These are phyloP conservation scores for Laguncularia racemosa DNA, from an alignment of 345 rosid genomes.

Conservation along the genomic window DNA sequence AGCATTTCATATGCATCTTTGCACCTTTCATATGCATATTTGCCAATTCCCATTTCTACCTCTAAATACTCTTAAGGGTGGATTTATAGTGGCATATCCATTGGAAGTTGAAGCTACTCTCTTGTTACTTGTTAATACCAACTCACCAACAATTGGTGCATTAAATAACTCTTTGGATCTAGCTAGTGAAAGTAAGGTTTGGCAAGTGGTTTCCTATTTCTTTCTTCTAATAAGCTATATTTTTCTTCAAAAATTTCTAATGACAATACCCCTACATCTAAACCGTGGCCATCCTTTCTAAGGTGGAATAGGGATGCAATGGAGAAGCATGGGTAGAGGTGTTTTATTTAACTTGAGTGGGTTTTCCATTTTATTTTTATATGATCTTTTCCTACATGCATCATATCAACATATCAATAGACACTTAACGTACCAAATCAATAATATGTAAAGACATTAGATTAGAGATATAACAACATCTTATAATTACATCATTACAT, in stretches of 20 bases:
- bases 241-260: conserved; percentile 41
- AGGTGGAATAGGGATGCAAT: conserved; percentile 49
- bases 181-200: conserved; percentile 41
- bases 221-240: conserved; percentile 37
- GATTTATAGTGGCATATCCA: conserved; percentile 33
- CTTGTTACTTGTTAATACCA: conserved; percentile 33
- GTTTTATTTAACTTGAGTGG: too few relatives aligned
- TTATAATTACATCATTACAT: too few relatives aligned
- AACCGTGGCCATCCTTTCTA: conserved; percentile 47
- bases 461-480: too few relatives aligned
- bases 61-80: conserved; percentile 35
- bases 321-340: too few relatives aligned
- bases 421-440: too few relatives aligned
- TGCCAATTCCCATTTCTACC: conserved; percentile 56
- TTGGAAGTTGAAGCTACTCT: conserved; percentile 59
- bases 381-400: too few relatives aligned
- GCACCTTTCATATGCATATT: too few relatives aligned
- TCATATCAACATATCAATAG: too few relatives aligned
- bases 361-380: too few relatives aligned
- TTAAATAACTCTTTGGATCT: conserved; percentile 39
- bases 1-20: conserved; percentile 46
- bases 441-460: too few relatives aligned
- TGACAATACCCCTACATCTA: conserved; percentile 45
- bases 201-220: conserved; percentile 30
- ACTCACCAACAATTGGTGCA: conserved; percentile 27